phyloP scores from a whole-genome alignment of 2,329 filamentous ascomycete genomes.

The Coniochaeta sp. region DNA sequence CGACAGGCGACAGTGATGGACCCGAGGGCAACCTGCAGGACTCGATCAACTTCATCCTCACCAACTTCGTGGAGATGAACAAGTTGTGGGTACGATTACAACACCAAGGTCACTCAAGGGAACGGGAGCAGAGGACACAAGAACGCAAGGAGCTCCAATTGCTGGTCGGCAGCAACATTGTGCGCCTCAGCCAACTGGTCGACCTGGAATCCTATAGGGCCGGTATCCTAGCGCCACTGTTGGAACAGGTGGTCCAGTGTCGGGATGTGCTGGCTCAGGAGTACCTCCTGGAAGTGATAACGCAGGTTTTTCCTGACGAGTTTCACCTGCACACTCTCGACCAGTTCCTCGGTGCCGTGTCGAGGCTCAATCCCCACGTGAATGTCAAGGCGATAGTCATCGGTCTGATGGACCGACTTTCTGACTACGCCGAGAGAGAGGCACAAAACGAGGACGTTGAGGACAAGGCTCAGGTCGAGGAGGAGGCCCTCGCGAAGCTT shows the following conservation, averaged over 20 bases:
- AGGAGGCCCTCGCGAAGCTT: conserved; percentile 72
- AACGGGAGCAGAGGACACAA: conserved; percentile 86
- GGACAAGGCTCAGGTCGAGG: conserved; percentile 69
- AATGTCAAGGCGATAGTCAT: conserved; percentile 98
- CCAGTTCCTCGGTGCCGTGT: conserved; percentile 87
- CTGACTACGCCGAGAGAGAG: conserved; percentile 89
- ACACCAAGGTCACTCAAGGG: conserved; percentile 93
- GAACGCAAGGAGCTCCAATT: conserved; percentile 94
- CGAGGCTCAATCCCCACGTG: conserved; percentile 88
- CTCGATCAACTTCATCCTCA: conserved; percentile 95
- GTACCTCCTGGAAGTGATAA: conserved; percentile 95
- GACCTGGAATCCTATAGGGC: conserved; percentile 92
- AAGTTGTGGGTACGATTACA: conserved; percentile 98
- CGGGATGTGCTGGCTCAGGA: conserved; percentile 95
- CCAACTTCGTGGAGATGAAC: conserved; percentile 99
- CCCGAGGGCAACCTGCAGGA: conserved; percentile 94
- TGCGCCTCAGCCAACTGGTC: conserved; percentile 88
- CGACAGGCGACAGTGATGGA: conserved; percentile 74
- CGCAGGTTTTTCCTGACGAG: conserved; percentile 97
- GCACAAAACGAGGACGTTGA: conserved; percentile 62
- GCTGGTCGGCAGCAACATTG: conserved; percentile 92
- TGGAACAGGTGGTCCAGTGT: conserved; percentile 97
- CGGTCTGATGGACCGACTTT: conserved; percentile 92
- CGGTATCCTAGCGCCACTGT: conserved; percentile 75
- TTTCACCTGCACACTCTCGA: conserved; percentile 96